These are phyloP conservation scores for Hanseniaspora lachancei DNA, from an alignment of 805 yeast species.

Conservation along the genomic window DNA sequence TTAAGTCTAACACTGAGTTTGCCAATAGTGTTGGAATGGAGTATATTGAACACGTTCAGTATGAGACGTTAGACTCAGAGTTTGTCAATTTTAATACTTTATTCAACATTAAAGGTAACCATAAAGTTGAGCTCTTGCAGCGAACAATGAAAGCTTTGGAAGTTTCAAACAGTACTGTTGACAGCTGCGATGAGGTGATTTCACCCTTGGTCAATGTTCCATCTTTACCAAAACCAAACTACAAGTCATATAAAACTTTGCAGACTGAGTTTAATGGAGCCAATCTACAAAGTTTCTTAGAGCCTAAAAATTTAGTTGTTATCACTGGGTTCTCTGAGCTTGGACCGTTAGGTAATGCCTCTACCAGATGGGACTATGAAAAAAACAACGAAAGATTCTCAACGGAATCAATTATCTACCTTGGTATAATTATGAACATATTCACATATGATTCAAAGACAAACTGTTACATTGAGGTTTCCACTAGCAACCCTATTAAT, in stretches of 20 bases:
- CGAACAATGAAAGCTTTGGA: not conserved
- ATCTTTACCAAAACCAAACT: slow-evolving; percentile 55
- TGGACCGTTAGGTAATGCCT: slow-evolving; percentile 85
- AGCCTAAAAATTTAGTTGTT: slow-evolving; percentile 64
- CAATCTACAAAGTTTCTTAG: slow-evolving; percentile 61
- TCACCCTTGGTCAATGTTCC: not conserved
- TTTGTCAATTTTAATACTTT: slow-evolving; percentile 37
- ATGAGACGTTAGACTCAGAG: not conserved
- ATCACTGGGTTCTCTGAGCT: slow-evolving; percentile 84
- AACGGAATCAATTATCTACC: slow-evolving; percentile 75
- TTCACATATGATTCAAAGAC: slow-evolving; percentile 41
- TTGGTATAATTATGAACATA: slow-evolving; percentile 91
- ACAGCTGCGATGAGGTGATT: not conserved
- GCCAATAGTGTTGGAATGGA: not conserved
- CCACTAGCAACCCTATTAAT: slow-evolving; percentile 62
- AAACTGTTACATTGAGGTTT: slow-evolving; percentile 72
- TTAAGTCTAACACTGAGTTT: not conserved
- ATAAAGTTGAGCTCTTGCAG: slow-evolving; percentile 35
- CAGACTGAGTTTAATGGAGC: slow-evolving; percentile 34
- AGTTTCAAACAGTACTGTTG: not conserved
- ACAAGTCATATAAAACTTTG: slow-evolving; percentile 48
- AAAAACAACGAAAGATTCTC: slow-evolving; percentile 62
- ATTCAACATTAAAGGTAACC: slow-evolving; percentile 64
- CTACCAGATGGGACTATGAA: slow-evolving; percentile 93
- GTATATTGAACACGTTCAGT: not conserved